These are phyloP conservation scores for Phytopythium montanum DNA, from an alignment of 352 stramenopile species.

Conservation along the genomic window DNA sequence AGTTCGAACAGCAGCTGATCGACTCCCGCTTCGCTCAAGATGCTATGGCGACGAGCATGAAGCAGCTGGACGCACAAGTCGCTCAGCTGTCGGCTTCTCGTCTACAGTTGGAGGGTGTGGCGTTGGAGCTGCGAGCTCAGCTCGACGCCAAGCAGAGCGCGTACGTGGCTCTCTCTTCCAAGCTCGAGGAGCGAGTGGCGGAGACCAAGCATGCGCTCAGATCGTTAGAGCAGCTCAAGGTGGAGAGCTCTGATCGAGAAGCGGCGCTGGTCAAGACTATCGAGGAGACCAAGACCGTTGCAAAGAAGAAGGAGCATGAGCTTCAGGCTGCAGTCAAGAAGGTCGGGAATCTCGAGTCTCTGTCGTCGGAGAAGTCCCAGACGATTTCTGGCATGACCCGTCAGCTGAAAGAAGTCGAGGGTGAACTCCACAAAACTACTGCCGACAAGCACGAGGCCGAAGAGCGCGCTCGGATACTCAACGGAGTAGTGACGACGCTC, in stretches of 20 bases:
- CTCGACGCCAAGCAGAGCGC: neutral
- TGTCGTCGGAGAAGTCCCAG: neutral
- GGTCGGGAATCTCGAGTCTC: neutral
- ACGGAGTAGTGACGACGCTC: neutral
- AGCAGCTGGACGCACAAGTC: neutral
- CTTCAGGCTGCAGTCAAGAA: neutral
- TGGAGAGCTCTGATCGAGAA: neutral
- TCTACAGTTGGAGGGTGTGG: neutral
- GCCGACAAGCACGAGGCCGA: neutral
- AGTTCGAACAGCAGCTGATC: constrained; percentile 32
- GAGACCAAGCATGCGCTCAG: constrained; percentile 1
- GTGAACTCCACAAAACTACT: neutral
- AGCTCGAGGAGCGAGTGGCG: neutral
- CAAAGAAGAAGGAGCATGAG: neutral
- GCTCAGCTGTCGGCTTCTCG: constrained; percentile 1
- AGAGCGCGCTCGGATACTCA: neutral
- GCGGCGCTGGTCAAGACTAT: neutral
- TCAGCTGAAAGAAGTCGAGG: neutral
- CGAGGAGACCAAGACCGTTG: neutral
- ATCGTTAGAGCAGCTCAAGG: neutral
- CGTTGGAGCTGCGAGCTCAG: neutral
- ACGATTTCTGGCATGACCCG: neutral
- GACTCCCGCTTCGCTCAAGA: constrained; percentile 25
- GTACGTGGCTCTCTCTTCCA: neutral
- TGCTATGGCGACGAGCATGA: neutral